Conservation (phyloP, 2,329 filamentous ascomycete genomes). For the Pestalotiopsis sp. region DNA sequence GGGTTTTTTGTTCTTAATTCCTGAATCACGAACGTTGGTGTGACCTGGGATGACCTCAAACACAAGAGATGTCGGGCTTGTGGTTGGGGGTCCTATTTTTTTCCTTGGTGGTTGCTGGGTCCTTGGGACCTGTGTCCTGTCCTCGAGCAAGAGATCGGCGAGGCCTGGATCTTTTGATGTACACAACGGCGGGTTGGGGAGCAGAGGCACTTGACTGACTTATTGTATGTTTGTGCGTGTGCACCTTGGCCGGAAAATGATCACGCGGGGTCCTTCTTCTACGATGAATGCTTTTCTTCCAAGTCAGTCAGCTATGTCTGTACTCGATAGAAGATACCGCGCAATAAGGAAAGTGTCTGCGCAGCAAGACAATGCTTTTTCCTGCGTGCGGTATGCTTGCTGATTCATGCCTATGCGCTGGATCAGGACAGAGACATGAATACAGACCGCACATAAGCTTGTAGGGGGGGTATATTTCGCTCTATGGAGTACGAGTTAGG, state of each 20-base stretch:
- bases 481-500: background rate
- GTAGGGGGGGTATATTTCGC: background rate
- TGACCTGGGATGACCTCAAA: background rate
- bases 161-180: slow-evolving; percentile 9
- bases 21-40: background rate
- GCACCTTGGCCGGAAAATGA: background rate
- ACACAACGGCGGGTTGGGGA: background rate
- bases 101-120: background rate
- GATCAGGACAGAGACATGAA: background rate
- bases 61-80: background rate
- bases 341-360: background rate
- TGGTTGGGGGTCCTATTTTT: background rate
- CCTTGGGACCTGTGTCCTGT: background rate
- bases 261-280: background rate
- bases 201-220: background rate
- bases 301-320: background rate
- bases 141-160: slow-evolving; percentile 10
- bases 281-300: background rate
- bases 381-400: background rate
- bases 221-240: slow-evolving; percentile 1
- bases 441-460: background rate
- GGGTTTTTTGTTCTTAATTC: background rate
- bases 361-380: background rate
- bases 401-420: background rate
- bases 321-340: background rate